Evolutionary conservation across 257 asterid genomes (phyloP).

Genomic region (Primulina tabacum): DNA sequence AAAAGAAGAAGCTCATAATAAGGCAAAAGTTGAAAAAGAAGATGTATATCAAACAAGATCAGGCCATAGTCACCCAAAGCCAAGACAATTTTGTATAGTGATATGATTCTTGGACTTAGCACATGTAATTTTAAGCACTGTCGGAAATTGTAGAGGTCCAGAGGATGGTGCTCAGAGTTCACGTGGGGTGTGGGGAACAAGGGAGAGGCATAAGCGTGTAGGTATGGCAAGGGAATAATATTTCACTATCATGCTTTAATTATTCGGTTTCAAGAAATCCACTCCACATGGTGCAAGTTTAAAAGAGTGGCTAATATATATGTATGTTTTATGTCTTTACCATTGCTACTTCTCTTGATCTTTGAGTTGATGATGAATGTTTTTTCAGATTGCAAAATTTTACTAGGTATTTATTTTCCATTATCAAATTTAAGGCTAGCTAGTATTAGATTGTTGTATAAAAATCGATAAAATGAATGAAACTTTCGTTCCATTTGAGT

Average conservation of each 20-base stretch:
- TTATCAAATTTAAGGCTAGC: too few relatives aligned
- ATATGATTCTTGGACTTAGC: background rate
- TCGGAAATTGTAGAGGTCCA: background rate
- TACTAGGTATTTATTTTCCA: too few relatives aligned
- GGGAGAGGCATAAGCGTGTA: background rate
- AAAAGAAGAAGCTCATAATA: background rate
- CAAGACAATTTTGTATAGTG: slow-evolving; percentile 18
- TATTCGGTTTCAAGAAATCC: background rate
- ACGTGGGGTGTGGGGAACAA: background rate
- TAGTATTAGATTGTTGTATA: too few relatives aligned
- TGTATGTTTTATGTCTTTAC: too few relatives aligned
- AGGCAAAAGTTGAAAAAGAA: background rate
- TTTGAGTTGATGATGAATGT: too few relatives aligned
- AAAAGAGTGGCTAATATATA: background rate
- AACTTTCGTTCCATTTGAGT: too few relatives aligned
- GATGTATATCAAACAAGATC: background rate
- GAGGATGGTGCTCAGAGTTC: background rate
- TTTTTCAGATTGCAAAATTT: too few relatives aligned
- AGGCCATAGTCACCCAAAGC: slow-evolving; percentile 8
- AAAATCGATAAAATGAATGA: too few relatives aligned
- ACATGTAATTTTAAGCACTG: background rate
- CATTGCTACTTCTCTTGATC: background rate
- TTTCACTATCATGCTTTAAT: background rate
- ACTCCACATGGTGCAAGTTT: background rate
- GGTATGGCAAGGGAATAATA: background rate